Evolutionary conservation across 2,329 filamentous ascomycete genomes (phyloP), one percentile per base, ranked within the genome.

Genomic region (Annulohypoxylon truncatum): DNA sequence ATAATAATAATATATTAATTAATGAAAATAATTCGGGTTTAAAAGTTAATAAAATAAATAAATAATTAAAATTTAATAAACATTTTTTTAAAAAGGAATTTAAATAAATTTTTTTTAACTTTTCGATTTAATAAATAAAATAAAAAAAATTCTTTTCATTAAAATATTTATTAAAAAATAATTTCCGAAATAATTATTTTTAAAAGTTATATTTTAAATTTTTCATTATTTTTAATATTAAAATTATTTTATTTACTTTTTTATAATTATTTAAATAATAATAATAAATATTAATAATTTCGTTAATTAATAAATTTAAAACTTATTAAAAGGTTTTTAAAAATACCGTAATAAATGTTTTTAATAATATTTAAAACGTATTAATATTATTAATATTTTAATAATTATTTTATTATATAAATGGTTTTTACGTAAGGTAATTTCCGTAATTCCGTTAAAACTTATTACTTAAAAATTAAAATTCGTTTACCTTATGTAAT

Each of bases 271-370:
- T 42, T 5, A 42, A 42, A 42, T 20, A 42, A 20, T 22, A 2
- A 15, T 6, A 42, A 20, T 42, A 42, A 42, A 22, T 22, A 12
- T 4, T 42, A 4, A 40, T 40, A 40, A 40, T 46, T 26, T 24
- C 5, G 6, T 26, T 46, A 46, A 46, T 15, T 26, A 13, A 13
- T 28, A 26, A n/a, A 26, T 28, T 28, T 47, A 47, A 47, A 28
- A 28, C n/a, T 47, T 47, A 47, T 47, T 47, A 47, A 47, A 28
- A 28, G n/a, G n/a, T n/a, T n/a, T n/a, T n/a, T n/a, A n/a, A n/a
- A n/a, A n/a, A n/a, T n/a, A n/a, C n/a, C n/a, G n/a, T n/a, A n/a
- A n/a, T n/a, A n/a, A n/a, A n/a, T n/a, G n/a, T n/a, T n/a, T n/a
- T 10, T 33, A 33, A 6, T n/a, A 35, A n/a, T n/a, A 35, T 35